Conservation (phyloP, 1,284 basidiomycete species). For the Trametes sp. region DNA sequence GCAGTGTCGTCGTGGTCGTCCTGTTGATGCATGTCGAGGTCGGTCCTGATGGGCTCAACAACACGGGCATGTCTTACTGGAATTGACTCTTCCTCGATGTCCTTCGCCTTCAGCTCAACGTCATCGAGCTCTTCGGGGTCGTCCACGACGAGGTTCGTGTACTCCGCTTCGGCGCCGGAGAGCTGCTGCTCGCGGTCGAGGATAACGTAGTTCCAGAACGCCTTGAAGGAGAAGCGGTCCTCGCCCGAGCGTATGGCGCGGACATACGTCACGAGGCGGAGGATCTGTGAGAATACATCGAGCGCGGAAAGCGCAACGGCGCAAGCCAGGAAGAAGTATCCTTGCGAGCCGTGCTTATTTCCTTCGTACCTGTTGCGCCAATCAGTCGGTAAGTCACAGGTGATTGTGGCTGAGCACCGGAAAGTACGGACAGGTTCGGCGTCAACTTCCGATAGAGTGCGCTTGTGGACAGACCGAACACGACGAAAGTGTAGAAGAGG, state of each 20-base stretch:
- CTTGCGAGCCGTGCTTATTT: constrained; percentile 66
- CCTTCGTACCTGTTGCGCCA: constrained; percentile 68
- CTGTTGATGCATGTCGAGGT: constrained; percentile 40
- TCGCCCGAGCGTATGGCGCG: constrained; percentile 44
- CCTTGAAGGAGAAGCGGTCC: constrained; percentile 52
- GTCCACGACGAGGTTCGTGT: constrained; percentile 60
- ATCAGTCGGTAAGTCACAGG: constrained; percentile 22
- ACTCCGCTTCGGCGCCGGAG: constrained; percentile 44
- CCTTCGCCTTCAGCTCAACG: constrained; percentile 45
- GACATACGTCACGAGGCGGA: constrained; percentile 58
- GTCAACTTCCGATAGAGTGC: constrained; percentile 77
- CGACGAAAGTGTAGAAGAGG: constrained; percentile 62
- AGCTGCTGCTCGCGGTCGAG: constrained; percentile 52
- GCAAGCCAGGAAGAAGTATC: constrained; percentile 56
- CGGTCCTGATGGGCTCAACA: constrained; percentile 38
- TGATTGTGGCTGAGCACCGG: constrained; percentile 12
- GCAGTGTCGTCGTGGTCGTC: constrained; percentile 49
- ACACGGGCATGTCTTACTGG: constrained; percentile 33
- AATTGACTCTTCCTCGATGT: constrained; percentile 32
- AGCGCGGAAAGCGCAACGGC: constrained; percentile 63
- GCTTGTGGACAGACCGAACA: constrained; percentile 69
- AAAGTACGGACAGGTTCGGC: constrained; percentile 73
- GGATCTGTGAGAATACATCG: constrained; percentile 58
- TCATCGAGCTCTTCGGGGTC: constrained; percentile 62
- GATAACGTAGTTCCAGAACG: constrained; percentile 64